Evolutionary conservation across 805 yeast genomes (phyloP).

Genomic region (Saccharomycopsis sp.): DNA sequence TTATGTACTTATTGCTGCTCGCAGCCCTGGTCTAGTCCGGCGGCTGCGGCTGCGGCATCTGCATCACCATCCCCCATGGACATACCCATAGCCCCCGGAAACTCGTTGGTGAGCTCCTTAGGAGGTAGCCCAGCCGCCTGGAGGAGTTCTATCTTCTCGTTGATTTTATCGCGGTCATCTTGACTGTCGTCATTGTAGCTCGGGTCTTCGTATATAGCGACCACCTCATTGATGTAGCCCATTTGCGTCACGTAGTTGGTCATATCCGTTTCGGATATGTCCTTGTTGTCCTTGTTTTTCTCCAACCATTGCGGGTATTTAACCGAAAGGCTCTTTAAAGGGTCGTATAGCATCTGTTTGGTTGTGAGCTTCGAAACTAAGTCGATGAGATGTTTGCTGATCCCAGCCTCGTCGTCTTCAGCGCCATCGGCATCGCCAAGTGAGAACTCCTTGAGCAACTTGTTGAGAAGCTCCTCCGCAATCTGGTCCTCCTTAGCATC

Average conservation of each 20-base stretch:
- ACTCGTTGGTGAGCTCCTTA: slow-evolving; percentile 57
- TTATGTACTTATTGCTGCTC: slow-evolving; percentile 14
- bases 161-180: slow-evolving; percentile 43
- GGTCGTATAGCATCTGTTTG: slow-evolving; percentile 81
- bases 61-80: neutral
- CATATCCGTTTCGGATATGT: slow-evolving; percentile 40
- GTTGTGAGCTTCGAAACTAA: slow-evolving; percentile 79
- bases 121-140: slow-evolving; percentile 82
- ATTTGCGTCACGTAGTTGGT: slow-evolving; percentile 56
- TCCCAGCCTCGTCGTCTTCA: slow-evolving; percentile 43
- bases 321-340: slow-evolving; percentile 69
- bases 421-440: slow-evolving; percentile 26
- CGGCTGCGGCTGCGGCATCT: neutral
- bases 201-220: slow-evolving; percentile 59
- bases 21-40: slow-evolving; percentile 25
- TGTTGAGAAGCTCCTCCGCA: slow-evolving; percentile 58
- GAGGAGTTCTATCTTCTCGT: slow-evolving; percentile 54
- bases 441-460: slow-evolving; percentile 36
- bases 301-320: slow-evolving; percentile 70
- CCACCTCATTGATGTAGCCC: slow-evolving; percentile 51
- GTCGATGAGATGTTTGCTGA: slow-evolving; percentile 56
- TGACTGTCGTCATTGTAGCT: slow-evolving; percentile 46
- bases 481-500: slow-evolving; percentile 24
- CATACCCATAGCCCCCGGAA: slow-evolving; percentile 32
- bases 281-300: slow-evolving; percentile 38